Conservation (phyloP, 73 alveolate genomes). For the Diophrys sp. region DNA sequence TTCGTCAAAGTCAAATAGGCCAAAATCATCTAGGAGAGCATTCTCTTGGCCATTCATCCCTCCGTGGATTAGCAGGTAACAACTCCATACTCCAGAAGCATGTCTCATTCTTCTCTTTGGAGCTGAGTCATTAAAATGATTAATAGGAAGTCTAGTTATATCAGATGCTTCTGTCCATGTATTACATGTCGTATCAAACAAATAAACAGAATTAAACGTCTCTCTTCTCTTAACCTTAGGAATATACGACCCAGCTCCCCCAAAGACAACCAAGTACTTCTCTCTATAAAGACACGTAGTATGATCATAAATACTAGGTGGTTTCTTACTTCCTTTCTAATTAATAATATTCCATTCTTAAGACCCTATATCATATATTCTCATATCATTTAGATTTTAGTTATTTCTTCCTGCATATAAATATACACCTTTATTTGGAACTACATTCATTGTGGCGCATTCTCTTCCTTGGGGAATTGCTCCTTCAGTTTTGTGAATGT, state of each 20-base stretch:
- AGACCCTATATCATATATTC: background rate
- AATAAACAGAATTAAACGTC: background rate
- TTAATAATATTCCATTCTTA: background rate
- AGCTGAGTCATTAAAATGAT: slow-evolving; percentile 11
- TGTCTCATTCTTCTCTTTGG: slow-evolving; percentile 43
- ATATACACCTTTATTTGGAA: background rate
- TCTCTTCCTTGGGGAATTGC: slow-evolving; percentile 1
- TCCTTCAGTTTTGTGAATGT: background rate
- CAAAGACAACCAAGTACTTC: slow-evolving; percentile 8
- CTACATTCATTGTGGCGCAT: slow-evolving; percentile 5
- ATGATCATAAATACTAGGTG: background rate
- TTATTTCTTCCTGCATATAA: background rate
- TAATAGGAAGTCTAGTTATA: background rate
- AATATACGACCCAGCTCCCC: slow-evolving; percentile 25
- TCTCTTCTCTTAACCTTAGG: slow-evolving; percentile 7
- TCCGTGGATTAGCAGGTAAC: slow-evolving; percentile 41
- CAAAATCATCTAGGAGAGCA: slow-evolving; percentile 30
- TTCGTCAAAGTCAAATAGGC: slow-evolving; percentile 31
- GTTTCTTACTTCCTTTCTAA: background rate
- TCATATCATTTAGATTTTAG: background rate
- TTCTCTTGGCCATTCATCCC: slow-evolving; percentile 43
- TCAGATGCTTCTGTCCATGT: background rate
- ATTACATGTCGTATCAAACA: background rate
- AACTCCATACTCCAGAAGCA: slow-evolving; percentile 9
- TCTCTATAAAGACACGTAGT: background rate